Conservation (phyloP, 306 rosid genomes). For the Potentilla sterilis region DNA sequence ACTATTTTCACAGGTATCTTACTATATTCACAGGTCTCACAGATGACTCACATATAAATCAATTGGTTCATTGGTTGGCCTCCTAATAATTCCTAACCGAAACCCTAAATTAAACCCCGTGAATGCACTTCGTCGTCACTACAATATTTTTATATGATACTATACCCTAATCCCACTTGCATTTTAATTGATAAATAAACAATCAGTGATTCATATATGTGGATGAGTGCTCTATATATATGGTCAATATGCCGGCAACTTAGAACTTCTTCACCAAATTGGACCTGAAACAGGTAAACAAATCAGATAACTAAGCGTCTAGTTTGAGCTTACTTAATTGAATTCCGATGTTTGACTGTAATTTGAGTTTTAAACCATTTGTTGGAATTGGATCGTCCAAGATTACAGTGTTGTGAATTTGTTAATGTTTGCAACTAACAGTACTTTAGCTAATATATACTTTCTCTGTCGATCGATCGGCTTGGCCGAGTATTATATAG, state of each 20-base stretch:
- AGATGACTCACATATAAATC: not conserved
- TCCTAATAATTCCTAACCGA: not conserved
- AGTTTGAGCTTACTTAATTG: not conserved
- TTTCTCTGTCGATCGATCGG: not conserved
- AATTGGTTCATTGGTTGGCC: not conserved
- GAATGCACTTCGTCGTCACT: not conserved
- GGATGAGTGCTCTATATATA: not conserved
- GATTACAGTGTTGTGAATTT: not conserved
- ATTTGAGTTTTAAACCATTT: not conserved
- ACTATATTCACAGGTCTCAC: too few relatives aligned
- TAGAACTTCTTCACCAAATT: not conserved
- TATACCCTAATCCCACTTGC: too few relatives aligned
- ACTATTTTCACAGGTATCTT: not conserved
- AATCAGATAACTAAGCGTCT: slow-evolving; percentile 2
- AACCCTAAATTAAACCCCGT: not conserved
- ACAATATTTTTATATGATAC: too few relatives aligned
- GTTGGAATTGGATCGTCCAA: not conserved
- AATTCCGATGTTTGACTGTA: slow-evolving; percentile 5
- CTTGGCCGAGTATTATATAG: not conserved
- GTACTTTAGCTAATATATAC: too few relatives aligned
- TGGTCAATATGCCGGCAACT: not conserved
- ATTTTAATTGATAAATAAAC: too few relatives aligned
- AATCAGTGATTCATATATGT: not conserved
- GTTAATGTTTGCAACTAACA: not conserved
- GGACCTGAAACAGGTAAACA: not conserved